Evolutionary conservation across 495 filamentous ascomycete genomes (phyloP).

Genomic region (Podospora comata): DNA sequence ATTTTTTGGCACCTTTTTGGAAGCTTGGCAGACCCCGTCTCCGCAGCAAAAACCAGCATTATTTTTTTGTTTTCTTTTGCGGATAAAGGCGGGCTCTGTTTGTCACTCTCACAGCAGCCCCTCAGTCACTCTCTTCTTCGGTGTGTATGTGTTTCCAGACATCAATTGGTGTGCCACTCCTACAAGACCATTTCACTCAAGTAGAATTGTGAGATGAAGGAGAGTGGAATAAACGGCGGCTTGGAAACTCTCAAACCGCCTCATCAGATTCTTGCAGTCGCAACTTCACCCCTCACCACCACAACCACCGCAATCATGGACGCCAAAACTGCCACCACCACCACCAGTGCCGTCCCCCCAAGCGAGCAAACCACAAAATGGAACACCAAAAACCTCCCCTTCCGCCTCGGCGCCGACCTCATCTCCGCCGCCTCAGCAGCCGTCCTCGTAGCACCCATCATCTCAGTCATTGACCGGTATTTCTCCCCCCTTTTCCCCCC

Average conservation of each 20-base stretch:
- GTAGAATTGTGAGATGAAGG: slow-evolving; percentile 13
- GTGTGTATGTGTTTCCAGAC: background rate
- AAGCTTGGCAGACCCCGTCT: background rate
- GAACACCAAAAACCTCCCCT: slow-evolving; percentile 72
- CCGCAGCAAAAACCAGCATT: background rate
- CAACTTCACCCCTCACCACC: background rate
- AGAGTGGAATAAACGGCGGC: slow-evolving; percentile 8
- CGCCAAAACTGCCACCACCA: background rate
- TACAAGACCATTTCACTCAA: background rate
- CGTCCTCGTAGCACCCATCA: slow-evolving; percentile 79
- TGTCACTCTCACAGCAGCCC: slow-evolving; percentile 3
- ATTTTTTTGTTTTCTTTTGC: background rate
- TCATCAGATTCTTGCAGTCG: background rate
- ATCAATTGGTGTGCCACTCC: background rate
- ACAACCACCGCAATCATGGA: background rate
- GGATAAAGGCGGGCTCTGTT: background rate
- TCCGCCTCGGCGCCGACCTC: slow-evolving; percentile 69
- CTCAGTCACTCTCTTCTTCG: background rate
- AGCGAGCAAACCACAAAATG: slow-evolving; percentile 42
- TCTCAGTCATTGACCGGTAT: slow-evolving; percentile 89
- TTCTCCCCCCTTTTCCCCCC: slow-evolving; percentile 2
- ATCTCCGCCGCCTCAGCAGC: slow-evolving; percentile 72
- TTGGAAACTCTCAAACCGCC: slow-evolving; percentile 8
- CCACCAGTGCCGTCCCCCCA: background rate
- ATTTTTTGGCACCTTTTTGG: background rate